Base-by-base conservation (phyloP, 2,329 filamentous ascomycete species). In the Alternaria ethzedia region DNA sequence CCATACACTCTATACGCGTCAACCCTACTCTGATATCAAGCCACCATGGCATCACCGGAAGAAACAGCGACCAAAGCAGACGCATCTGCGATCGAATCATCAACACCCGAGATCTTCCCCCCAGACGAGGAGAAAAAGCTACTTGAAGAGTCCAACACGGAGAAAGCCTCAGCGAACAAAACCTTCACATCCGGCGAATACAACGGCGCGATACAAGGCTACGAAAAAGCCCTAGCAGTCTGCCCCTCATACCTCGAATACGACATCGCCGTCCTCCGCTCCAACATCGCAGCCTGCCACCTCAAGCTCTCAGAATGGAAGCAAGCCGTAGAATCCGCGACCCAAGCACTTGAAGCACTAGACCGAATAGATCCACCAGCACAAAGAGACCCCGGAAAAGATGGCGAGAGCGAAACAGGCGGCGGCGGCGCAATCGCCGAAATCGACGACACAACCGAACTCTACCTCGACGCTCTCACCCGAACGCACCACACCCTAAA, bases 241-340 rank as follows among this genome's bases (percentile, higher is more conserved):
- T 94, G 93, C 73, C 95, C 95, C 2, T 90, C 88, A 68, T 96
- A 97, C 77, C 87, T 97, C 25, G 89, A 95, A 77, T 97, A 93
- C 81, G 93, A 97, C 71, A 85, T 95, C 66, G 93, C 94, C 25
- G 92, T 98, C 10, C 85, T 98, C 6, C 89, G 90, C 63, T 94
- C 91, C 77, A 98, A 98, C 82, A 90, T 97, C 69, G 88, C 95
- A 2, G 95, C 94, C 10, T 97, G 94, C 76, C 89, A 97, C 72
- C 79, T 98, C 58, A 96, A 96, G 78, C 84, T 96, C 4, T 85
- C 89, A 64, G 90, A 95, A 65, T 97, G 94, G 92, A 93, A 94
- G 70, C 89, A 92, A 28, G 92, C 93, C 10, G 86, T 94, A 46
- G 89, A 90, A 52, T 86, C 88, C 10, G 94, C 94, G 1, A 91